A percentile compares a stretch with the other conserved stretches of the same genome.
These are phyloP conservation scores for Pseudofabraea citricarpa DNA, from an alignment of 2,329 filamentous ascomycete species.

Conservation along the genomic window DNA sequence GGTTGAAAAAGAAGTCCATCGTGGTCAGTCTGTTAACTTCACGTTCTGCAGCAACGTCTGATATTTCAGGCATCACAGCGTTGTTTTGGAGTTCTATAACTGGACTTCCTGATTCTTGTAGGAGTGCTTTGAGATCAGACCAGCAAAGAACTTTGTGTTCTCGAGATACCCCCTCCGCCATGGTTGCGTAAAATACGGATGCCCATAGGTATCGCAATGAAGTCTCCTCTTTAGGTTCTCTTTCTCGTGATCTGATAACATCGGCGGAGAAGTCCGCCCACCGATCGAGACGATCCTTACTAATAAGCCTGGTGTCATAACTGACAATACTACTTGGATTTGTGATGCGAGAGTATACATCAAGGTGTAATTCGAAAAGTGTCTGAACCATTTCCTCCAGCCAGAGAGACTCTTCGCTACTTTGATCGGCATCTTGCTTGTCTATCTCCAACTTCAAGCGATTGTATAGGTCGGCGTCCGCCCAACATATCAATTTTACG, in stretches of 20 bases:
- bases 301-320: constrained; percentile 41
- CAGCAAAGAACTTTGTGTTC: constrained; percentile 58
- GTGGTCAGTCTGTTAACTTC: constrained; percentile 91
- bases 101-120: constrained; percentile 42
- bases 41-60: constrained; percentile 74
- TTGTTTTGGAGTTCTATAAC: constrained; percentile 74
- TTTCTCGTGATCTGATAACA: constrained; percentile 32
- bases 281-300: constrained; percentile 53
- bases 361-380: constrained; percentile 63
- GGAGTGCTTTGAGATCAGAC: constrained; percentile 53
- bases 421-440: constrained; percentile 5
- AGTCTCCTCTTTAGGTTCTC: constrained; percentile 32
- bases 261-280: constrained; percentile 56
- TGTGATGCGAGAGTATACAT: constrained; percentile 59
- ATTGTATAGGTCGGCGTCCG: constrained; percentile 48
- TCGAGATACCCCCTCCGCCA: constrained; percentile 48
- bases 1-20: constrained; percentile 89
- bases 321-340: constrained; percentile 53
- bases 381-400: constrained; percentile 50
- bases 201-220: constrained; percentile 62
- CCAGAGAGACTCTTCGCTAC: constrained; percentile 27
- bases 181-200: constrained; percentile 55
- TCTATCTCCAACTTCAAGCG: constrained; percentile 40
- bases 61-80: constrained; percentile 81
- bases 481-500: constrained; percentile 43